Evolutionary conservation across 148 eudicot genomes (phyloP), one percentile per base, ranked within the genome.

Genomic region (Persicaria maculosa): DNA sequence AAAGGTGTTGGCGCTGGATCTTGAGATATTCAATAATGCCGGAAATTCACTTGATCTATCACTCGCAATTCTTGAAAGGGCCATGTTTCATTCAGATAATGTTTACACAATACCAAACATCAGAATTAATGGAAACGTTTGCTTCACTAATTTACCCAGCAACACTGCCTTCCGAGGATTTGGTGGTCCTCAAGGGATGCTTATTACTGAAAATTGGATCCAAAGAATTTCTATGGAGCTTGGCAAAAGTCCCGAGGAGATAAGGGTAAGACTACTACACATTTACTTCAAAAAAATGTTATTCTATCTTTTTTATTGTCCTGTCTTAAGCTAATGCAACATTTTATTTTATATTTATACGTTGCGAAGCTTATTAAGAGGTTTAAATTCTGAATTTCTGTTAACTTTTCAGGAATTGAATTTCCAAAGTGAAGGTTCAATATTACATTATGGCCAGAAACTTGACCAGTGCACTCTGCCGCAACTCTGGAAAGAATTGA

Each of bases 111-210:
- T 95, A 68, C 97, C 97, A 40, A 92, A 95, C 81, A 73, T 95
- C 36, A 84, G 88, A 77, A 54, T 95, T 54, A 85, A 81, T 50
- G 99, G 99, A 76, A 84, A 79, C 46, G 99, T 92, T 82, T 95
- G 99, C 81, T 95, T 92, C 84, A 95, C 97, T 74, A 88, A 95
- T 86, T 78, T 87, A 45, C 99, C 99, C 19, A 95, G 97, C 79
- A 87, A 95, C 78, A 95, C 99, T 22, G 99, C 99, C 31, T 95
- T 92, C 77, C 84, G 99, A 73, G 99, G 99, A 80, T 92, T 95
- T 80, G 99, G 99, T 80, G 97, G 99, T 47, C 97, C 99, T 74
- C 99, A 95, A 81, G 99, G 99, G 70, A 92, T 95, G 99, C 89
- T 95, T 43, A 83, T 95, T 83, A 65, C 96, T 71, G 99, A 95